Evolutionary conservation across 805 yeast species (phyloP), one percentile per base, ranked within the genome.

Genomic region (Nakazawaea holstii): DNA sequence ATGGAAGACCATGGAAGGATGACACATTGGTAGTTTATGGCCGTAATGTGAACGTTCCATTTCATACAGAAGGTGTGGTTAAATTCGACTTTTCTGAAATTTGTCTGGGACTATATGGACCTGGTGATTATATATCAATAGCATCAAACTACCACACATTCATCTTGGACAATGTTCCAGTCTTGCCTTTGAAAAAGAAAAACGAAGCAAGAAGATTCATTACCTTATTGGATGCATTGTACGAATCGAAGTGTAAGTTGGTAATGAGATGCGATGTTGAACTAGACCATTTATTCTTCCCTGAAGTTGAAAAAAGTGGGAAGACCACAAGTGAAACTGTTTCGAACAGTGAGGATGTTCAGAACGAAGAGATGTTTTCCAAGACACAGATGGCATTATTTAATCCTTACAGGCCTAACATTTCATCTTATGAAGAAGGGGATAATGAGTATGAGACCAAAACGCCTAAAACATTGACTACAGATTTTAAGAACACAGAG

Each of bases 121-220:
- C 88, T 0, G 81, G 85, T 3, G 91, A 84, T 58, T 84, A 81
- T 58, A 82, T 84, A 31, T 77, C 88, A 0, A 58, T 84, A 29
- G 83, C 89, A 0, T 77, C 87, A 0, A 67, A 69, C 20, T 84
- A 67, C 59, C 76, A 72, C 30, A 77, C 82, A 1, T 64, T 85
- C 28, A 68, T 84, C 4, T 56, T 84, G 15, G 84, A 81, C 48
- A 65, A 78, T 44, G 79, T 84, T 2, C 91, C 91, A 0, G 66
- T 76, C 5, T 61, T 84, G 62, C 74, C 79, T 1, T 58, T 76
- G 3, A 71, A 64, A 41, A 73, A 71, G 78, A 81, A 80, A 53
- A 81, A 81, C 54, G 87, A 83, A 55, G 90, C 90, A 2, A 65
- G 87, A 45, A 62, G 85, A 48, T 77, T 84, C 55, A 84, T 84